Base-by-base conservation (phyloP, 768 basidiomycete species). In the Gloeostereum incarnatum region DNA sequence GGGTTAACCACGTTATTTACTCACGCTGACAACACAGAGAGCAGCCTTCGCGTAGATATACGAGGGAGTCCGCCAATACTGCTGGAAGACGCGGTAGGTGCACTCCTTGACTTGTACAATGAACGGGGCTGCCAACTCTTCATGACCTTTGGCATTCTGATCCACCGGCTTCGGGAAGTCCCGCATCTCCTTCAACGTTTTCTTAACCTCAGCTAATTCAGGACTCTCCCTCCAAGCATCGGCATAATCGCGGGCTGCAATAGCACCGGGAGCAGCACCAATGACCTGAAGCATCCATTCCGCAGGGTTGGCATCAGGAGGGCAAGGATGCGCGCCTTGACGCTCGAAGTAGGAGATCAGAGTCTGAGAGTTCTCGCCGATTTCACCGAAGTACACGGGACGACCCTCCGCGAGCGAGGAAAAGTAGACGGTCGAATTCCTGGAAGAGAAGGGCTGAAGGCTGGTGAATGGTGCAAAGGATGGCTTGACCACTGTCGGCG, bases 341-440 rank as follows among this genome's bases (percentile, higher is more conserved):
- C 53, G 47, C 51, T 80, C 73, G 44, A 84, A 79, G 57, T 84
- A 84, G 13, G 59, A 53, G 38, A 77, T 65, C 31, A 82, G 51
- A 0, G 68, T 68, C 31, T 55, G 44, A 0, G 75, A 59, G 42
- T 75, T 70, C 21, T 57, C 46, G 7, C 79, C 78, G 25, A 79
- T 54, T n/a, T 74, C 70, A n/a, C 73, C 71, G 42, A 71, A 71
- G 55, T 75, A 77, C 26, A 72, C 69, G 19, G 59, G 68, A 42
- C 71, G 59, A 34, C 75, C n/a, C 75, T n/a, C 75, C 74, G 17
- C 61, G 58, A 17, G 66, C 63, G 5, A 76, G 59, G 14, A 73
- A 55, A 6, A 75, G 47, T 1, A 78, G 46, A 5, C 71, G 58
- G 42, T 76, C 74, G 44, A 76, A 75, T 22, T 56, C 58, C 49